Evolutionary conservation across 2,329 filamentous ascomycete genomes (phyloP), one percentile per base, ranked within the genome.

Genomic region (Juglanconis juglandina): DNA sequence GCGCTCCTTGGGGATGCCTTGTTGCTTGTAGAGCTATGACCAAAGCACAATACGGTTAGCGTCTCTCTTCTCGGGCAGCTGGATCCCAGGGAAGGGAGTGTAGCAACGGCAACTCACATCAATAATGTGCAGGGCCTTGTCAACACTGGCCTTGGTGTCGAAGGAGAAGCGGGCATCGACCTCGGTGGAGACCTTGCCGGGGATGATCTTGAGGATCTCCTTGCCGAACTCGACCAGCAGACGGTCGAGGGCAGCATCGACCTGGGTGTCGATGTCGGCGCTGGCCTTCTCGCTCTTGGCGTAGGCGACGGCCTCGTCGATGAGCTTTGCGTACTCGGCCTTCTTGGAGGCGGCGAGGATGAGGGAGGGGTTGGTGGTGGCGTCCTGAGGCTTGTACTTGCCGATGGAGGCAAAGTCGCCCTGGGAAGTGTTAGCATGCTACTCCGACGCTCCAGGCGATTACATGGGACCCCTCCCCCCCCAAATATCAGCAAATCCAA

Each of bases 321-420:
- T 96, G 74, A 98, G 82, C 78, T 89, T 88, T 73, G 91, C 92
- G 78, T 98, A 98, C 79, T 97, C 93, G 76, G 91, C 75, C 87
- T 98, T 98, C 87, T 99, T 98, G 75, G 95, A 93, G 66, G 95
- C 95, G 69, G 93, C 94, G 75, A 99, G 90, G 79, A 99, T 98
- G 76, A 99, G 86, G 66, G 95, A 98, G 63, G 95, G 95, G 88
- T 99, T 99, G 83, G 95, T 99, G 77, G 95, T 99, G 74, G 95
- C 95, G 91, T 99, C 95, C 85, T 99, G 93, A 67, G 95, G 95
- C 88, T 96, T 96, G 88, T 99, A 99, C 85, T 98, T 97, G 84
- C 85, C 93, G 78, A 99, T 99, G 78, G 93, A 93, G 87, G 80
- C 76, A 68, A 79, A 63, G 58, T 80, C 89, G 88, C 93, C 95